These are phyloP conservation scores for Annona cherimola DNA, from an alignment of 164 flowering plant genomes.

Conservation along the genomic window DNA sequence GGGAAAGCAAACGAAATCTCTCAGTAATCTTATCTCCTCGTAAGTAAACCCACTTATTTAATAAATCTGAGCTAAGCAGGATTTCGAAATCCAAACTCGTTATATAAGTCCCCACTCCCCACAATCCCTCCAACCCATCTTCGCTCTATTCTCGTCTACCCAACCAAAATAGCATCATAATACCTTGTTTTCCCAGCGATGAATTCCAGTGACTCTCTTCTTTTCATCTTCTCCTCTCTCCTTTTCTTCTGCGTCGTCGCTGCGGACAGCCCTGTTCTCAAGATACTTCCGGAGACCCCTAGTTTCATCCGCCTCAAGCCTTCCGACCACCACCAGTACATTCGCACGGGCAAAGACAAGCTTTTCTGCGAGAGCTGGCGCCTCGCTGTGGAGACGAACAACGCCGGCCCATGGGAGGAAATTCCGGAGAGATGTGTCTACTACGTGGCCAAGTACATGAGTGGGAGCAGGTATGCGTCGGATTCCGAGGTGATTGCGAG, in stretches of 20 bases:
- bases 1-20: too few species aligned
- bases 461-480: constrained; percentile 45
- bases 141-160: too few species aligned
- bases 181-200: constrained; percentile 2
- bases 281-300: background rate
- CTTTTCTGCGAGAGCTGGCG: constrained; percentile 80
- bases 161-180: too few species aligned
- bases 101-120: too few species aligned
- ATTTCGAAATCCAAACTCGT: too few species aligned
- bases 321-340: background rate
- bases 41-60: too few species aligned
- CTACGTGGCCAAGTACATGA: constrained; percentile 54
- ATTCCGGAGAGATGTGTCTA: constrained; percentile 46
- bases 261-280: constrained; percentile 1
- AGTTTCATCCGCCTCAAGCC: background rate
- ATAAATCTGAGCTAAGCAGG: too few species aligned
- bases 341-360: background rate
- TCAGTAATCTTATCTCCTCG: too few species aligned
- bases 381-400: constrained; percentile 69
- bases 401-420: constrained; percentile 51
- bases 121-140: too few species aligned
- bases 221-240: background rate
- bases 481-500: constrained; percentile 52
- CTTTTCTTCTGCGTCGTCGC: background rate
- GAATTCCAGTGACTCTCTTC: background rate